Evolutionary conservation across 495 filamentous ascomycete species (phyloP).

Genomic region (Neurospora intermedia): DNA sequence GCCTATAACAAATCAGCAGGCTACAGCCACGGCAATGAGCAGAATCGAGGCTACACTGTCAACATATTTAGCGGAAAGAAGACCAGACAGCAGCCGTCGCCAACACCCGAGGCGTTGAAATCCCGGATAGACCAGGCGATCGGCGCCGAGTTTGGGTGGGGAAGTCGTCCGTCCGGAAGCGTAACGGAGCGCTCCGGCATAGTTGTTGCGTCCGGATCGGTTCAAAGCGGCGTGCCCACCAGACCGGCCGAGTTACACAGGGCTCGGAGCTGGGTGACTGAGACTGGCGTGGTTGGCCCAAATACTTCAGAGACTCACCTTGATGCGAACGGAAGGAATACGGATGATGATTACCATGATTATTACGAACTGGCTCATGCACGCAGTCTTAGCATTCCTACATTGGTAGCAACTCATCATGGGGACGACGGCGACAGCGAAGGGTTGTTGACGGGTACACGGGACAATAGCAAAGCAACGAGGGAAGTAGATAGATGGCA

Average conservation of each 20-base stretch:
- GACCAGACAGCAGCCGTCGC: not conserved
- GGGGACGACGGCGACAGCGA: constrained; percentile 8
- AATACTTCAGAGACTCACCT: not conserved
- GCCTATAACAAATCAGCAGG: constrained; percentile 3
- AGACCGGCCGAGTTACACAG: constrained; percentile 1
- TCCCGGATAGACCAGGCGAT: constrained; percentile 24
- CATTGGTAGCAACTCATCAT: constrained; percentile 5
- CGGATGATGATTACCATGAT: constrained; percentile 4
- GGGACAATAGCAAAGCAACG: not conserved
- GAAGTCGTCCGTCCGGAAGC: not conserved
- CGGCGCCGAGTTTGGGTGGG: constrained; percentile 32
- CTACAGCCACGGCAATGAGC: constrained; percentile 5
- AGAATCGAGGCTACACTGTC: constrained; percentile 14
- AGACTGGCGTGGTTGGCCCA: constrained; percentile 6
- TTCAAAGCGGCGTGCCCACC: constrained; percentile 9
- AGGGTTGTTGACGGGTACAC: constrained; percentile 8
- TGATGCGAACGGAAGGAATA: constrained; percentile 1
- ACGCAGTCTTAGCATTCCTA: constrained; percentile 5
- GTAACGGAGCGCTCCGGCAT: not conserved
- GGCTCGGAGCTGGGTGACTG: constrained; percentile 15
- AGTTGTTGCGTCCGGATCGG: constrained; percentile 15
- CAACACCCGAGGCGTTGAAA: constrained; percentile 6
- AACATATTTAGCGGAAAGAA: constrained; percentile 1
- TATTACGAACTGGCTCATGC: not conserved
- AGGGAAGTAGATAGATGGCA: not conserved